Conservation (phyloP, 2,329 filamentous ascomycete species). For the Ophiostoma piceae region DNA sequence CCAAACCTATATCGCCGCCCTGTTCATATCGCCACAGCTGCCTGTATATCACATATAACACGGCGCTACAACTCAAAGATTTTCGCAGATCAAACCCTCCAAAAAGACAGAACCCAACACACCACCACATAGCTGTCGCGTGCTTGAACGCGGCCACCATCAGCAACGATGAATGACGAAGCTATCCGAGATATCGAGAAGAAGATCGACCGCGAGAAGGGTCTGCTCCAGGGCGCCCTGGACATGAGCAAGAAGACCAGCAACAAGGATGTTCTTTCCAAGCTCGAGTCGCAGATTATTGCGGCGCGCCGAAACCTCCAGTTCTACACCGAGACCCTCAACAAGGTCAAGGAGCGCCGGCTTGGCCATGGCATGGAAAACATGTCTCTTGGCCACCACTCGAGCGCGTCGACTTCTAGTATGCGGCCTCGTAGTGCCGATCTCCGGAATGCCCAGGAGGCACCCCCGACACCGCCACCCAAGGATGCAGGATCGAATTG, state of each 20-base stretch:
- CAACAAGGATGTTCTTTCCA: conserved; percentile 84
- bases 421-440: conserved; percentile 44
- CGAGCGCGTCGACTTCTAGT: conserved; percentile 32
- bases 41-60: not conserved
- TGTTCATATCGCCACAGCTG: not conserved
- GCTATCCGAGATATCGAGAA: conserved; percentile 74
- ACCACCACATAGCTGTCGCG: conserved; percentile 17
- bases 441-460: conserved; percentile 41
- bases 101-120: not conserved
- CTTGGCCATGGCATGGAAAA: conserved; percentile 62
- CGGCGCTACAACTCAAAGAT: not conserved
- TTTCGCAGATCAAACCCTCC: not conserved
- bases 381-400: conserved; percentile 40
- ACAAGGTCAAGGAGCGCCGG: conserved; percentile 78
- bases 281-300: conserved; percentile 88
- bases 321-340: conserved; percentile 90
- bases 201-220: conserved; percentile 98
- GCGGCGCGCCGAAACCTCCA: conserved; percentile 79
- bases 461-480: conserved; percentile 62
- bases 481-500: conserved; percentile 56
- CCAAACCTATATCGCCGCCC: not conserved
- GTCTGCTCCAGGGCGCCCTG: conserved; percentile 87
- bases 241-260: conserved; percentile 93
- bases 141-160: conserved; percentile 21
- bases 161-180: conserved; percentile 56